A percentile compares a stretch with the other conserved stretches of the same genome.
phyloP scores from a whole-genome alignment of 805 yeast genomes.

The Zygotorulaspora florentina region DNA sequence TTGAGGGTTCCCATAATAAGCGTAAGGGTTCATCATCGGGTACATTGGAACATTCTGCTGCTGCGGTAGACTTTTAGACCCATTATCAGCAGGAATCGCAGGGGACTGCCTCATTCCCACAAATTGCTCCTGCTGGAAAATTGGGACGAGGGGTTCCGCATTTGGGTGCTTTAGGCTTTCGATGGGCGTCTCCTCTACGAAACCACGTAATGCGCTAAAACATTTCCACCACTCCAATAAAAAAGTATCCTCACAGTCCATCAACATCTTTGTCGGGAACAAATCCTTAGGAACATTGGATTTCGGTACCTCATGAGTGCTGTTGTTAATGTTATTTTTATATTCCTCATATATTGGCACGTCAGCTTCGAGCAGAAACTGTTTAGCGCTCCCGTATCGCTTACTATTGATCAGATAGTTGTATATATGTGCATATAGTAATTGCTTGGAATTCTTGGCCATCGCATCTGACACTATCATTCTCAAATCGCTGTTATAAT shows the following conservation, averaged over 20 bases:
- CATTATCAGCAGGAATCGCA: background rate
- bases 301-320: slow-evolving; percentile 1
- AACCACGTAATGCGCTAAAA: slow-evolving; percentile 47
- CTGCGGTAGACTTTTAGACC: background rate
- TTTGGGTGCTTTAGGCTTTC: slow-evolving; percentile 21
- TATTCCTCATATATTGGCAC: slow-evolving; percentile 34
- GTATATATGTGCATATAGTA: slow-evolving; percentile 50
- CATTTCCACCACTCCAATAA: slow-evolving; percentile 56
- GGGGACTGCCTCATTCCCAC: slow-evolving; percentile 2
- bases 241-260: slow-evolving; percentile 44
- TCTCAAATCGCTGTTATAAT: slow-evolving; percentile 3
- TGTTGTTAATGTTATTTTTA: background rate
- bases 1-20: background rate
- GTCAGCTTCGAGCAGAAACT: slow-evolving; percentile 44
- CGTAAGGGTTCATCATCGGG: background rate
- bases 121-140: slow-evolving; percentile 6
- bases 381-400: slow-evolving; percentile 46
- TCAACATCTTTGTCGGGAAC: slow-evolving; percentile 39
- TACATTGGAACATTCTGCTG: background rate
- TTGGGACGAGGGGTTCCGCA: slow-evolving; percentile 18
- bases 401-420: slow-evolving; percentile 46
- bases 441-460: slow-evolving; percentile 47
- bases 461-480: slow-evolving; percentile 41
- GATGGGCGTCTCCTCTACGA: slow-evolving; percentile 36
- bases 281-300: slow-evolving; percentile 12